Percentiles rank a stretch among this genome's conserved stretches.
Evolutionary conservation across 1,139 yeast species (phyloP).

Genomic region (Chernovozyma aurita): DNA sequence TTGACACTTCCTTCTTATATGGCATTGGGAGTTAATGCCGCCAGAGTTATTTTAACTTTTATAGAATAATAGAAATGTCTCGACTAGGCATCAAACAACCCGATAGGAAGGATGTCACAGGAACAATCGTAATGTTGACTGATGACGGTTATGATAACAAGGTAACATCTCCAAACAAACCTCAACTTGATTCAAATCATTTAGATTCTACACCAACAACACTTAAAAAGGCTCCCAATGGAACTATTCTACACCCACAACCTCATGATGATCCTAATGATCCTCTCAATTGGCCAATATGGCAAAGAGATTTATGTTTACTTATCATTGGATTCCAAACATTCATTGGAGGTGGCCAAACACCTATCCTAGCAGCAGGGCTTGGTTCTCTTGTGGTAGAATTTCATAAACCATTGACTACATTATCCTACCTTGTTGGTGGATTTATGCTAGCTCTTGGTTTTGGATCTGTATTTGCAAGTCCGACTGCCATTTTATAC

Average conservation of each 20-base stretch:
- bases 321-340: slow-evolving; percentile 54
- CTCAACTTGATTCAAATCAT: slow-evolving; percentile 4
- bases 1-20: no score
- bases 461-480: slow-evolving; percentile 52
- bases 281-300: slow-evolving; percentile 68
- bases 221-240: slow-evolving; percentile 43
- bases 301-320: slow-evolving; percentile 54
- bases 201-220: slow-evolving; percentile 8
- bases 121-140: slow-evolving; percentile 41
- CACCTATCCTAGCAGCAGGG: slow-evolving; percentile 60
- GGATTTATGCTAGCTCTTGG: slow-evolving; percentile 59
- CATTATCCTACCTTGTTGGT: slow-evolving; percentile 54
- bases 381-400: slow-evolving; percentile 38
- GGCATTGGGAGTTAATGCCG: no score
- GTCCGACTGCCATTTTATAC: slow-evolving; percentile 55
- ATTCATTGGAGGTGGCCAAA: slow-evolving; percentile 60
- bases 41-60: no score
- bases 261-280: slow-evolving; percentile 75
- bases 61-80: no score
- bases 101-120: slow-evolving; percentile 36
- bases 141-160: slow-evolving; percentile 14
- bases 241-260: slow-evolving; percentile 65
- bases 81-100: slow-evolving; percentile 42
- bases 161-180: slow-evolving; percentile 2
- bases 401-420: slow-evolving; percentile 38